Base-by-base conservation (phyloP, 2,329 filamentous ascomycete genomes). In the Pseudogymnoascus sp. region DNA sequence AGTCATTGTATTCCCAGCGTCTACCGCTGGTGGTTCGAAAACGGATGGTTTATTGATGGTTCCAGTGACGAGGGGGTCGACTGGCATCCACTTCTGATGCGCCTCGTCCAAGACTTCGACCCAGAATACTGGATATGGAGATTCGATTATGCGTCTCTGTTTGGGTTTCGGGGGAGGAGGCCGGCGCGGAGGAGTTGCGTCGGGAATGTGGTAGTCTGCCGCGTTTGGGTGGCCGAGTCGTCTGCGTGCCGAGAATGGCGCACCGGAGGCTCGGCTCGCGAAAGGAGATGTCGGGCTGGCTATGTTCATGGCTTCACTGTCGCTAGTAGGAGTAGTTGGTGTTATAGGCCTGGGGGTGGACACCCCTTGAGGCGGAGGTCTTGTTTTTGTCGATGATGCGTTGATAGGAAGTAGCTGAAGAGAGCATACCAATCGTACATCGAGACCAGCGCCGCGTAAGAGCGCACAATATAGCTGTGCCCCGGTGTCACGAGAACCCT, bases 401-500 rank as follows among this genome's bases (percentile, higher is more conserved):
- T 38, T 79, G 67, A 93, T 93, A 0, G 89, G 82, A 0, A 99
- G 79, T 1, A 88, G 85, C 68, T 99, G 95, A 3, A 99, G 77
- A 4, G 95, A 99, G 74, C 92, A 97, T 0, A 97, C 89, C 4
- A 99, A 80, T 11, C 95, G 84, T 4, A 90, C 82, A 66, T 91
- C 86, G 5, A 97, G 85, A 2, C 91, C 92, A n/a, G 83, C 85
- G n/a, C 86, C 84, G 16, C 95, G 87, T 3, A 99, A 80, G 33
- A 97, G 75, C 2, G 93, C 89, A 73, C 95, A 97, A 70, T 96
- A 96, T 0, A 99, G 75, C 72, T 97, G 93, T 1, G 91, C 90
- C 0, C 93, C 95, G 8, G 96, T 81, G 73, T 99, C 95, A 66
- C 93, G 85, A 7, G 93, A 97, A 0, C 93, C 96, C 66, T 86